These are phyloP conservation scores for Isoetes taiwanensis DNA, from an alignment of 75 land plant species.

Conservation along the genomic window DNA sequence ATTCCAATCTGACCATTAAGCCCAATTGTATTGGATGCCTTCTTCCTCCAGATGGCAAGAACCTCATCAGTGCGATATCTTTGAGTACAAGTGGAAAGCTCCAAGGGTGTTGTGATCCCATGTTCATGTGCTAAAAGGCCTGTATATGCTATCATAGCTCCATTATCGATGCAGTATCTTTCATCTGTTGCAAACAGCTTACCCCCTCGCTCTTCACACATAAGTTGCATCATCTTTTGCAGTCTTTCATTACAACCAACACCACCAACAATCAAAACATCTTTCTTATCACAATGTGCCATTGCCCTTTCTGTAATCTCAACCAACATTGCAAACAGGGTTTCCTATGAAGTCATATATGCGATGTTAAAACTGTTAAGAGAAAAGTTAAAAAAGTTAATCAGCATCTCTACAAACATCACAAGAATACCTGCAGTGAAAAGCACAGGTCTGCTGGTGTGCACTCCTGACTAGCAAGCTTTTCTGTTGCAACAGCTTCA, in stretches of 20 bases:
- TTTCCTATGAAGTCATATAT: slow-evolving; percentile 44
- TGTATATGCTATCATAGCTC: slow-evolving; percentile 98
- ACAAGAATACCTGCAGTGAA: slow-evolving; percentile 63
- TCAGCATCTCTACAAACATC: background rate
- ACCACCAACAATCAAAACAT: slow-evolving; percentile 95
- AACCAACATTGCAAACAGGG: slow-evolving; percentile 96
- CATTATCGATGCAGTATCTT: slow-evolving; percentile 91
- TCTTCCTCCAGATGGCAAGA: slow-evolving; percentile 73
- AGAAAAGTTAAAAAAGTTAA: background rate
- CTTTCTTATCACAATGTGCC: slow-evolving; percentile 95
- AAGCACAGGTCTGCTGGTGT: slow-evolving; percentile 94
- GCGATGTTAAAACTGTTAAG: background rate
- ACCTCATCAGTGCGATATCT: slow-evolving; percentile 96
- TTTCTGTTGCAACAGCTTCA: slow-evolving; percentile 72
- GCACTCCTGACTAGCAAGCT: slow-evolving; percentile 73
- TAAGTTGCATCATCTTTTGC: slow-evolving; percentile 89
- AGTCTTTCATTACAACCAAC: slow-evolving; percentile 90
- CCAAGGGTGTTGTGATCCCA: slow-evolving; percentile 63
- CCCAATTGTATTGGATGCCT: too few relatives aligned
- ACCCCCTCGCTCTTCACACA: slow-evolving; percentile 93
- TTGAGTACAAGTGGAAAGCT: slow-evolving; percentile 82
- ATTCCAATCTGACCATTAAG: too few relatives aligned
- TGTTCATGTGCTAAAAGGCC: slow-evolving; percentile 82
- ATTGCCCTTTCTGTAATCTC: slow-evolving; percentile 98
- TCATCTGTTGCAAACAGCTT: slow-evolving; percentile 85